Percentiles rank a stretch among this genome's conserved stretches.
These are phyloP conservation scores for Cicer yamashitae DNA, from an alignment of 306 rosid genomes.

Conservation along the genomic window DNA sequence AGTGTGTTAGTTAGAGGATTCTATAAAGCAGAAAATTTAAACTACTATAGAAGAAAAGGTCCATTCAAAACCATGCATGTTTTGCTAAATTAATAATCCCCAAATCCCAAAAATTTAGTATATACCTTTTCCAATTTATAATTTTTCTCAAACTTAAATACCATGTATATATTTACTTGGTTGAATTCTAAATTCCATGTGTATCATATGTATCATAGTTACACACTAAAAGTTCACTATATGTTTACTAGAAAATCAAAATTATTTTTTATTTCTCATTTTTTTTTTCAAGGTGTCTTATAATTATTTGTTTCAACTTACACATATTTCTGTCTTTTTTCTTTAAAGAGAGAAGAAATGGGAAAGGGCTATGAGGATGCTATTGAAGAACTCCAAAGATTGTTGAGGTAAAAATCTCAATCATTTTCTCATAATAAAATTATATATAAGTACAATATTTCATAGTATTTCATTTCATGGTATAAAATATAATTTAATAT, in stretches of 20 bases:
- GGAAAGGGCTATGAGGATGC: constrained; percentile 88
- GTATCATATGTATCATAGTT: neutral
- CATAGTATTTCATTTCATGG: neutral
- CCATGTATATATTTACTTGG: constrained; percentile 12
- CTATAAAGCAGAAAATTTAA: constrained; percentile 34
- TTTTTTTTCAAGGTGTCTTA: neutral
- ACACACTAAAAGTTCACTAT: constrained; percentile 11
- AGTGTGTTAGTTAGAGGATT: constrained; percentile 43
- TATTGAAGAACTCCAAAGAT: constrained; percentile 77
- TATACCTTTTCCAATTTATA: neutral
- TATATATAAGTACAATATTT: neutral
- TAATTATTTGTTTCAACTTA: constrained; percentile 14
- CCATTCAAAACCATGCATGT: constrained; percentile 34
- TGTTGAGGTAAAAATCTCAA: constrained; percentile 64
- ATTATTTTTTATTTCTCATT: neutral
- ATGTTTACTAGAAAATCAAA: neutral
- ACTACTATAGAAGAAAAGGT: constrained; percentile 41
- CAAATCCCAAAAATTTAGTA: neutral
- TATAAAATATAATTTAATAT: neutral
- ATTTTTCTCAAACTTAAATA: neutral
- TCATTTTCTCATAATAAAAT: neutral
- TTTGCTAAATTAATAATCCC: constrained; percentile 23
- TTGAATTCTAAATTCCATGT: constrained; percentile 5
- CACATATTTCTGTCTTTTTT: constrained; percentile 1
- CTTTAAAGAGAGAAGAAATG: constrained; percentile 73